A percentile compares a stretch with the other conserved stretches of the same genome.
Evolutionary conservation across 345 rosid genomes (phyloP).

Genomic region (Salix purpurea): DNA sequence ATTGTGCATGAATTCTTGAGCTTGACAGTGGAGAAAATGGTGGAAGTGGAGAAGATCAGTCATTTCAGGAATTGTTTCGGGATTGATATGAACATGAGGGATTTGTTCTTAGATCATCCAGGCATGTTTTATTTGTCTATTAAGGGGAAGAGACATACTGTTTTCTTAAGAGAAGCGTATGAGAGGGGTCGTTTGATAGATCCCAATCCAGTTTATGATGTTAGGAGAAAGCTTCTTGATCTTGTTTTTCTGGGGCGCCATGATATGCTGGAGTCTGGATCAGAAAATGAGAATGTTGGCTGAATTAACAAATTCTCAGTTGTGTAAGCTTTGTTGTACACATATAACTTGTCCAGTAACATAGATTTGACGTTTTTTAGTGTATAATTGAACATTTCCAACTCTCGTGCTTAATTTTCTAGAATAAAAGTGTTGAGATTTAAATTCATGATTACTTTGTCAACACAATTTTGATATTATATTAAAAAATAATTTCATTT

Average conservation of each 20-base stretch:
- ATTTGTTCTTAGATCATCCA: conserved; percentile 88
- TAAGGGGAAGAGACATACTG: conserved; percentile 74
- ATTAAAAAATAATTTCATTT: too few relatives aligned
- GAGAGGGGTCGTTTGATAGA: conserved; percentile 62
- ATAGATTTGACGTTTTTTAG: neutral
- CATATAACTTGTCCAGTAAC: neutral
- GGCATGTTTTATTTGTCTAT: conserved; percentile 80
- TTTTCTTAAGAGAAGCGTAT: conserved; percentile 85
- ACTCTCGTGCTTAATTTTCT: too few relatives aligned
- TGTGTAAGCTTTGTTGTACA: neutral
- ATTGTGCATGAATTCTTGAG: conserved; percentile 74
- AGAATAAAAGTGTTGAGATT: too few relatives aligned
- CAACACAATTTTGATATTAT: too few relatives aligned
- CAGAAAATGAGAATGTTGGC: neutral
- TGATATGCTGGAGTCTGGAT: conserved; percentile 17
- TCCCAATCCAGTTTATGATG: conserved; percentile 65
- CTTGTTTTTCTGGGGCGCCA: conserved; percentile 72
- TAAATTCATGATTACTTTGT: too few relatives aligned
- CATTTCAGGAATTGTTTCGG: conserved; percentile 79
- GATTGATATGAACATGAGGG: conserved; percentile 77
- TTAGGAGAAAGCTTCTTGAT: conserved; percentile 75
- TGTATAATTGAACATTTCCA: too few relatives aligned
- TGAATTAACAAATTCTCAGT: neutral
- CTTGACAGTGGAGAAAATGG: conserved; percentile 84
- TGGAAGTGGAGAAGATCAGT: conserved; percentile 91